These are phyloP conservation scores for Phaseolus coccineus DNA, from an alignment of 331 rosid genomes.

Conservation along the genomic window DNA sequence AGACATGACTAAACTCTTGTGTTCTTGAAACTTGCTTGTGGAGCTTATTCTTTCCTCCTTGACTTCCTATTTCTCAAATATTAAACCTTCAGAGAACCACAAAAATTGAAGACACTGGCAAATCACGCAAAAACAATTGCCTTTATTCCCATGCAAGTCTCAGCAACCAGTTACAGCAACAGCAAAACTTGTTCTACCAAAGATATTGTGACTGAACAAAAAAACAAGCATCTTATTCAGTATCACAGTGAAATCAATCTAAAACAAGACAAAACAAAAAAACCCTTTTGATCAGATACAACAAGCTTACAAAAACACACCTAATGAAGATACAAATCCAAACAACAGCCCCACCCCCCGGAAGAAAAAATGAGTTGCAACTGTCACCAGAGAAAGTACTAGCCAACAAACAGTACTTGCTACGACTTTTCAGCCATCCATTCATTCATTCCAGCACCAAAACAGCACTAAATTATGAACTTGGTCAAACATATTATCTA, in stretches of 20 bases:
- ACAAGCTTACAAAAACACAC: slow-evolving; percentile 35
- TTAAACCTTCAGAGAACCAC: slow-evolving; percentile 38
- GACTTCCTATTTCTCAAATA: slow-evolving; percentile 34
- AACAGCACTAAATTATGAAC: slow-evolving; percentile 25
- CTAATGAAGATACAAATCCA: slow-evolving; percentile 44
- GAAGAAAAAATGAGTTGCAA: not conserved
- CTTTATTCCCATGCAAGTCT: slow-evolving; percentile 33
- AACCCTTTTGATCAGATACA: slow-evolving; percentile 26
- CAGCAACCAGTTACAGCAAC: slow-evolving; percentile 31
- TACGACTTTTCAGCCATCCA: not conserved
- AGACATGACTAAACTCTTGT: slow-evolving; percentile 62
- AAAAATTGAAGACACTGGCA: slow-evolving; percentile 30
- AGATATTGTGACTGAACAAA: slow-evolving; percentile 42
- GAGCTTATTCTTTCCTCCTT: slow-evolving; percentile 20
- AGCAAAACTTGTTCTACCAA: slow-evolving; percentile 27
- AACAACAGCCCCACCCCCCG: not conserved
- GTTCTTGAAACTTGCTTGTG: slow-evolving; percentile 24
- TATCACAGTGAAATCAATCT: not conserved
- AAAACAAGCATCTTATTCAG: slow-evolving; percentile 38
- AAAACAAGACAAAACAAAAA: not conserved
- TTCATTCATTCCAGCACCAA: slow-evolving; percentile 26
- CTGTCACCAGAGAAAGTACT: slow-evolving; percentile 27
- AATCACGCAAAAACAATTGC: slow-evolving; percentile 22
- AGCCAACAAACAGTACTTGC: slow-evolving; percentile 27
- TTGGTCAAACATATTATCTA: slow-evolving; percentile 20